These are phyloP conservation scores for Podospora tetraspora DNA, from an alignment of 495 filamentous ascomycete genomes.

Conservation along the genomic window DNA sequence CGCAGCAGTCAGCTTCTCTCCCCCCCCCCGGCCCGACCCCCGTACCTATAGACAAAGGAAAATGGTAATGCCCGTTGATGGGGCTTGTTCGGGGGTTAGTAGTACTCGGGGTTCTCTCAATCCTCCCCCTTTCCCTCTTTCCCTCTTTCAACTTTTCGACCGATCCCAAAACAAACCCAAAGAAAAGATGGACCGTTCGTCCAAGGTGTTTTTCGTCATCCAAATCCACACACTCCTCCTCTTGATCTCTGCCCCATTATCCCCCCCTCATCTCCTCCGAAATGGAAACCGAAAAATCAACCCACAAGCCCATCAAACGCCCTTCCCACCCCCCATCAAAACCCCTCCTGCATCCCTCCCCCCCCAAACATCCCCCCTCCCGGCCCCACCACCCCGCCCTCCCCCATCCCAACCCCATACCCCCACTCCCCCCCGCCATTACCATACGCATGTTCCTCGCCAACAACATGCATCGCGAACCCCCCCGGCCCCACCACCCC, in stretches of 20 bases:
- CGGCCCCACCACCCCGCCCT: neutral
- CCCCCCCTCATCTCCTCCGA: neutral
- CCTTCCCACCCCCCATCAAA: neutral
- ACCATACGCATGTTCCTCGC: slow-evolving; percentile 3
- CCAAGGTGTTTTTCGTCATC: no score
- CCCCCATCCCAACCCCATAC: neutral
- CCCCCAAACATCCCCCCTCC: slow-evolving; percentile 9
- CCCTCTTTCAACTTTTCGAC: neutral
- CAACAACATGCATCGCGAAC: slow-evolving; percentile 5
- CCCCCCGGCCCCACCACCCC: neutral
- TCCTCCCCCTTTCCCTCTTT: neutral
- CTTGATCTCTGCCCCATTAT: neutral
- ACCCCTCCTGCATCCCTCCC: slow-evolving; percentile 10
- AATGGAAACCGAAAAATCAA: neutral
- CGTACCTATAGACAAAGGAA: neutral
- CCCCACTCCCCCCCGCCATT: slow-evolving; percentile 1
- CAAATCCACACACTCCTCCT: neutral
- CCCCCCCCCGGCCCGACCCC: neutral
- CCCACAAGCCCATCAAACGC: neutral
- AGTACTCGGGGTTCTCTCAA: neutral
- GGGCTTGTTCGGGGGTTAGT: neutral
- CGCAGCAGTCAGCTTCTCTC: neutral
- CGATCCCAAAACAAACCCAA: neutral
- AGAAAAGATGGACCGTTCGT: no score
- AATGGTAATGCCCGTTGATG: neutral